Evolutionary conservation across 1,284 basidiomycete genomes (phyloP), one percentile per base, ranked within the genome.

Genomic region (Microbotryum violaceum): DNA sequence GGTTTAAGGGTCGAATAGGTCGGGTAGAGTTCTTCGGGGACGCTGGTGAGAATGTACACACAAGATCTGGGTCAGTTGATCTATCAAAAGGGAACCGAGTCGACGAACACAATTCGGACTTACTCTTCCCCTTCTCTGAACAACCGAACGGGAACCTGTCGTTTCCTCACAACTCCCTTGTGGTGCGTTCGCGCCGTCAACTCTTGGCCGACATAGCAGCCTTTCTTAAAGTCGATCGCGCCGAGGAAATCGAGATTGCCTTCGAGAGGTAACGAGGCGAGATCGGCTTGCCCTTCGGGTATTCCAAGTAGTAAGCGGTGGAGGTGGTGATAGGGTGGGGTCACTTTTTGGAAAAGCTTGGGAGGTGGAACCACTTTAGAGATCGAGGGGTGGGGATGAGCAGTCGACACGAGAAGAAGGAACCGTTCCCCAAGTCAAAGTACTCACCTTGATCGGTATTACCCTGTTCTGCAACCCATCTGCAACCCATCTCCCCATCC

Each of bases 141-240:
- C 7, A 89, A 75, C 7, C 79, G 72, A 1, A 97, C 82, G 3
- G 93, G 92, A 9, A 94, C 77, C 52, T 94, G 87, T 21, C 96
- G 85, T 76, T 98, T 98, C 61, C 96, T 82, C 29, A 97, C 80
- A 18, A 89, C 83, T 8, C 96, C 96, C 1, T 89, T 97, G 74
- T 97, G 91, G 74, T 96, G 94, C 25, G 94, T 97, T 33, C 96
- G 83, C 3, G 97, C 93, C 0, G 94, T 97, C 48, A 98, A 79
- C 72, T 98, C 96, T 78, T 99, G 96, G 4, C 96, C 96, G 2
- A 98, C 85, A 73, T 97, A 98, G 75, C 96, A 99, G 7, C 96
- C 96, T 77, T 99, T 98, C 54, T 89, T 81, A 75, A 97, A 97
- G 76, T 97, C 92, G 70, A 98, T 92, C 72, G 85, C 94, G 62